Evolutionary conservation across 192 early-diverging fungal species (phyloP).

Genomic region (Coemansia sp.): DNA sequence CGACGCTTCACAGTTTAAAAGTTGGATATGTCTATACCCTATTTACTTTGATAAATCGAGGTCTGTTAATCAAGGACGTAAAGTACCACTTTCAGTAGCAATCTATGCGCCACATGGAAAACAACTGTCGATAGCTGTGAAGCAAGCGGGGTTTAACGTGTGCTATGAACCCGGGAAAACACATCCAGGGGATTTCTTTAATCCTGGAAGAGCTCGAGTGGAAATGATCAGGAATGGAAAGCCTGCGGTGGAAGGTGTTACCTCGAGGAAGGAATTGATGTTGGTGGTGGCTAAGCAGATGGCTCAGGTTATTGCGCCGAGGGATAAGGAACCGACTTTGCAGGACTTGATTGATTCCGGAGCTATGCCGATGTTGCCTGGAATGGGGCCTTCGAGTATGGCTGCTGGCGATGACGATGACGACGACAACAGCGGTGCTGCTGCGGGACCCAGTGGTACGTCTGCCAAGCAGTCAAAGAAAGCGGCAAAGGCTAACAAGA

Average conservation of each 20-base stretch:
- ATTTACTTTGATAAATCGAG: conserved; percentile 64
- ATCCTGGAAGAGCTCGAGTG: conserved; percentile 65
- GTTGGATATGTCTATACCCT: conserved; percentile 71
- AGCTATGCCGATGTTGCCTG: conserved; percentile 36
- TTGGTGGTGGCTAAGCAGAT: conserved; percentile 18
- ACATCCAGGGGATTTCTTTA: conserved; percentile 68
- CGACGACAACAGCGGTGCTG: neutral
- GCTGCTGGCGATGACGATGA: neutral
- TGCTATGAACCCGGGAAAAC: conserved; percentile 64
- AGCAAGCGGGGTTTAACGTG: conserved; percentile 56
- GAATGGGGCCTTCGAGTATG: conserved; percentile 12
- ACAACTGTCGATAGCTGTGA: conserved; percentile 62
- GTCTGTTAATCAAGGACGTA: conserved; percentile 59
- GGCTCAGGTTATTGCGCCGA: conserved; percentile 13
- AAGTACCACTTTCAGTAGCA: conserved; percentile 52
- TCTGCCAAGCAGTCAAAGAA: conserved; percentile 20
- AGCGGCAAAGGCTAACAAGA: conserved; percentile 35
- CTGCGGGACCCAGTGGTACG: neutral
- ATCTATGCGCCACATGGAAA: conserved; percentile 58
- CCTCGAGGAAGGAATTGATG: conserved; percentile 51
- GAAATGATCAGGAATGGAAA: conserved; percentile 54
- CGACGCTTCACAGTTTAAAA: conserved; percentile 32
- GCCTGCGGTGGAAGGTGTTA: conserved; percentile 47
- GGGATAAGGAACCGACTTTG: conserved; percentile 43
- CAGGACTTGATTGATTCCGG: conserved; percentile 45